A percentile compares a stretch with the other conserved stretches of the same genome.
These are phyloP conservation scores for Fonsecaea pedrosoi DNA, from an alignment of 2,329 filamentous ascomycete genomes.

Conservation along the genomic window DNA sequence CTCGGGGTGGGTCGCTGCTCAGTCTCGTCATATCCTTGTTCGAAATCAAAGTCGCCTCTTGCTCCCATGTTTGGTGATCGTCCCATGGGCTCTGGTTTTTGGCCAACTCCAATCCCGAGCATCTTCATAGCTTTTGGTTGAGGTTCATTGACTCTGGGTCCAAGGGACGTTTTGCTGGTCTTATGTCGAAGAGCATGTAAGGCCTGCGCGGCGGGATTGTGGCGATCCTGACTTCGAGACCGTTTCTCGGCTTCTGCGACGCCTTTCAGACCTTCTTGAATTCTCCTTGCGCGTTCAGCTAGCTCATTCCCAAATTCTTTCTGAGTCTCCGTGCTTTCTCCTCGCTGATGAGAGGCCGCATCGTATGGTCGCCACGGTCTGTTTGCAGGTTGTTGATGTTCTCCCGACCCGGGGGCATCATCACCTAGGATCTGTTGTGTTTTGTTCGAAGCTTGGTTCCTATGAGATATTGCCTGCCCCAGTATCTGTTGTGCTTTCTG, in stretches of 20 bases:
- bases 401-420: conserved; percentile 26
- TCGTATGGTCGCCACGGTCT: conserved; percentile 52
- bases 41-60: conserved; percentile 19
- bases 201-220: conserved; percentile 45
- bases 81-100: conserved; percentile 17
- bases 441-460: conserved; percentile 39
- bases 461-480: conserved; percentile 47
- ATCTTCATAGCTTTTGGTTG: conserved; percentile 50
- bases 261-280: conserved; percentile 56
- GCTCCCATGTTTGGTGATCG: conserved; percentile 23
- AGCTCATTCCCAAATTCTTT: conserved; percentile 57
- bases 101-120: conserved; percentile 45
- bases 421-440: conserved; percentile 35
- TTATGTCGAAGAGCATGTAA: conserved; percentile 55
- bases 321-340: conserved; percentile 57
- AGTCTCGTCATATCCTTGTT: conserved; percentile 26
- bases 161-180: conserved; percentile 45
- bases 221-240: conserved; percentile 50
- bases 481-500: conserved; percentile 49
- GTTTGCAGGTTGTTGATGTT: conserved; percentile 17
- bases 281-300: conserved; percentile 54
- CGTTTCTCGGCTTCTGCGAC: conserved; percentile 53
- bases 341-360: conserved; percentile 49
- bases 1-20: conserved; percentile 20
- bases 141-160: conserved; percentile 43